These are phyloP conservation scores for Solanum etuberosum DNA, from an alignment of 257 asterid species.

Conservation along the genomic window DNA sequence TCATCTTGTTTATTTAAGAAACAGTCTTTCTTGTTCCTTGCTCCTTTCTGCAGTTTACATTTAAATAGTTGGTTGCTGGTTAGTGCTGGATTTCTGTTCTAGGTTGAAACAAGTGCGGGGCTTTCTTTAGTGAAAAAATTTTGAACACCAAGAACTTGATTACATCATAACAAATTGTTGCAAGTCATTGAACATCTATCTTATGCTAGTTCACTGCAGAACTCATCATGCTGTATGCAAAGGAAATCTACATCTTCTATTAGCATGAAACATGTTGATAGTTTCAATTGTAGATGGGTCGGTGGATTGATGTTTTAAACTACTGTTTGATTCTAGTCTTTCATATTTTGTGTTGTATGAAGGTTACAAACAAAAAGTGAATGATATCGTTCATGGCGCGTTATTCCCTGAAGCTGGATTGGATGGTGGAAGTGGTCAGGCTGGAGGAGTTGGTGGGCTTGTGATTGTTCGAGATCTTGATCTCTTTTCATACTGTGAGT, in stretches of 20 bases:
- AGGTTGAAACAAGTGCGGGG: neutral
- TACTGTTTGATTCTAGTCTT: neutral
- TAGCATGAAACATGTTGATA: neutral
- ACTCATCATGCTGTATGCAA: neutral
- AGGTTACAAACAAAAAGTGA: constrained; percentile 75
- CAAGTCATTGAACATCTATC: neutral
- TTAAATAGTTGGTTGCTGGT: neutral
- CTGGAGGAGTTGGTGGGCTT: constrained; percentile 93
- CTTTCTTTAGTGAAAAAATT: neutral
- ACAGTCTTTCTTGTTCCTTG: neutral
- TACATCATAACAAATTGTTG: neutral
- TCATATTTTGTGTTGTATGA: neutral
- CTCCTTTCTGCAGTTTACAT: neutral
- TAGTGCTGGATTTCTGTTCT: neutral
- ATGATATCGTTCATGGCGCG: constrained; percentile 71
- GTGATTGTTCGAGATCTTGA: constrained; percentile 93
- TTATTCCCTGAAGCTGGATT: constrained; percentile 85
- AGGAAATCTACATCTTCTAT: neutral
- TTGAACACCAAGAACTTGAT: neutral
- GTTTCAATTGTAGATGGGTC: neutral
- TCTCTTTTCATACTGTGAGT: constrained; percentile 82
- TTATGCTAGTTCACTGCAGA: neutral
- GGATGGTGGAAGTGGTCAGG: constrained; percentile 62
- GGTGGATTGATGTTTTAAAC: neutral
- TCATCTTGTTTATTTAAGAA: neutral